Evolutionary conservation across 371 early-diverging fungal genomes (phyloP).

Genomic region (Zopfochytrium polystomum): DNA sequence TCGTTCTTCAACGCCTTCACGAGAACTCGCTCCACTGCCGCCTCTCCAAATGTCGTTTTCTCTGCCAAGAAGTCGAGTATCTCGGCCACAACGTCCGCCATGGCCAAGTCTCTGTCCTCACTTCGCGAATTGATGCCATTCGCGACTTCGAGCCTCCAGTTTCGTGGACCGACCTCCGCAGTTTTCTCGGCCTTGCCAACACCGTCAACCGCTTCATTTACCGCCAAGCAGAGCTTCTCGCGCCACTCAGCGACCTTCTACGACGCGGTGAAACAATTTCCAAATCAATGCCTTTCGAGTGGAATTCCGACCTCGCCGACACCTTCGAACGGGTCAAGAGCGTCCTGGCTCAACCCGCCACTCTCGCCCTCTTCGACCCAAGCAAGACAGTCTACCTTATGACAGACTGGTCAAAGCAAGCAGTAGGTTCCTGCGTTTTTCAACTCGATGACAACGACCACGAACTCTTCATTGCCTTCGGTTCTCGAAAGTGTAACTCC

Average conservation of each 20-base stretch:
- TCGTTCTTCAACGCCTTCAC: conserved; percentile 36
- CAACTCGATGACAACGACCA: conserved; percentile 12
- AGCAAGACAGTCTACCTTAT: conserved; percentile 6
- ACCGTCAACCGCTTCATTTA: conserved; percentile 13
- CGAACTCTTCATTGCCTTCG: no score
- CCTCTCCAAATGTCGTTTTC: conserved; percentile 5
- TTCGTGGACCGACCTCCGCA: no score
- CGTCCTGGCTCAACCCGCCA: neutral
- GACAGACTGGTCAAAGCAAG: no score
- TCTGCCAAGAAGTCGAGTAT: neutral
- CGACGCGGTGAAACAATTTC: no score
- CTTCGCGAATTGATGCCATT: neutral
- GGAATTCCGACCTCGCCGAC: neutral
- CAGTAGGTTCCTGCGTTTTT: conserved; percentile 7
- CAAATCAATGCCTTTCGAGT: conserved; percentile 12
- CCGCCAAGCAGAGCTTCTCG: conserved; percentile 6
- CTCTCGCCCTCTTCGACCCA: conserved; percentile 15
- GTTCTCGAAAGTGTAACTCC: no score
- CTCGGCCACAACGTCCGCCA: conserved; percentile 3
- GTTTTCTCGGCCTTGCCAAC: conserved; percentile 23
- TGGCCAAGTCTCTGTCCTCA: conserved; percentile 1
- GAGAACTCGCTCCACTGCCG: conserved; percentile 37
- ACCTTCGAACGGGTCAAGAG: neutral
- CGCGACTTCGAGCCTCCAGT: conserved; percentile 3
- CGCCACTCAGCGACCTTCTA: conserved; percentile 15